A percentile compares a stretch with the other conserved stretches of the same genome.
Evolutionary conservation across 768 basidiomycete genomes (phyloP).

Genomic region (Roridomyces roridus): DNA sequence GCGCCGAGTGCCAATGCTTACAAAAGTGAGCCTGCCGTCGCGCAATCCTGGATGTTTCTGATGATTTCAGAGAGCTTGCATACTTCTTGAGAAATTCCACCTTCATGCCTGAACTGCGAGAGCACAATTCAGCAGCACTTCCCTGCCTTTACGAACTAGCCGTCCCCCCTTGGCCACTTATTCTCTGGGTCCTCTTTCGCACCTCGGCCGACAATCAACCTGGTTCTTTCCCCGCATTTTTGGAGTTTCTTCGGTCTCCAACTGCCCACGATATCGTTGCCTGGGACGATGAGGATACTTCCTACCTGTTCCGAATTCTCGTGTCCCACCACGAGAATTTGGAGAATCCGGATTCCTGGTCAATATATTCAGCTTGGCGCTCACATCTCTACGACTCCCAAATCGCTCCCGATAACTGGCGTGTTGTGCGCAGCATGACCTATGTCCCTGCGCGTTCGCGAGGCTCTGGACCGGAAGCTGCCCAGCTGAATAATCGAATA

Average conservation of each 20-base stretch:
- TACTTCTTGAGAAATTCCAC: not conserved
- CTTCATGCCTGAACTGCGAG: no score
- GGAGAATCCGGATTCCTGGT: not conserved
- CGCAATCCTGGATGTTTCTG: not conserved
- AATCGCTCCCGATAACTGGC: no score
- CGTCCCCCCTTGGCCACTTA: slow-evolving; percentile 8
- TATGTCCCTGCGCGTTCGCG: no score
- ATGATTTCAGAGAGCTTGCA: not conserved
- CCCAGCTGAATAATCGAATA: no score
- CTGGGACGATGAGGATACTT: not conserved
- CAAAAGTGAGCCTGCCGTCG: not conserved
- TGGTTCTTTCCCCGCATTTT: not conserved
- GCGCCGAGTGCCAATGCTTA: not conserved
- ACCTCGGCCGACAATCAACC: not conserved
- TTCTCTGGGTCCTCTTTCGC: slow-evolving; percentile 11
- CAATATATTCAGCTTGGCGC: no score
- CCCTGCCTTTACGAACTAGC: slow-evolving; percentile 4
- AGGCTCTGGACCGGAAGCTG: no score
- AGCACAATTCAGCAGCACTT: not conserved
- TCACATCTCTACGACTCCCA: no score
- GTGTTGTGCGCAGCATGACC: no score
- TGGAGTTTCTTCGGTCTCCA: slow-evolving; percentile 1
- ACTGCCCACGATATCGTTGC: not conserved
- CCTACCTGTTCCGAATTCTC: not conserved
- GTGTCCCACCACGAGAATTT: not conserved